phyloP scores from a whole-genome alignment of 2,329 filamentous ascomycete genomes.

The Alternaria incomplexa region DNA sequence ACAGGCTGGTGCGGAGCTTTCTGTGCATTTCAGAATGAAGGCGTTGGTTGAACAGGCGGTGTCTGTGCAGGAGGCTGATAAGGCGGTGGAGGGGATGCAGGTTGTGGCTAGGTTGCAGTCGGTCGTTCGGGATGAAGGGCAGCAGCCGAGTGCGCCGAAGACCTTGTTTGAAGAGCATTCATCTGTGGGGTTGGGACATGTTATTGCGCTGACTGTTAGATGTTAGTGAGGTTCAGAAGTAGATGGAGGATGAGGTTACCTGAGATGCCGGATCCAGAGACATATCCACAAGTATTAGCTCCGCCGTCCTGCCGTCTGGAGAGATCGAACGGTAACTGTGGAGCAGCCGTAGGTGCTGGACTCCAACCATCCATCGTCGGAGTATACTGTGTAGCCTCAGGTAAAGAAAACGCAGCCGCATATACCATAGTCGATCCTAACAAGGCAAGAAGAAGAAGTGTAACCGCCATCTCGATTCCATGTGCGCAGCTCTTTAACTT shows the following conservation, averaged over 20 bases:
- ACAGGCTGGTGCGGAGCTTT: slow-evolving; percentile 27
- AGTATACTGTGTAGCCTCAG: slow-evolving; percentile 35
- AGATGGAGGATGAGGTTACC: slow-evolving; percentile 21
- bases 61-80: slow-evolving; percentile 37
- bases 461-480: slow-evolving; percentile 33
- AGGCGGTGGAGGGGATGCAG: slow-evolving; percentile 34
- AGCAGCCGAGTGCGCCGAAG: slow-evolving; percentile 44
- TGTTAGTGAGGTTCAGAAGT: neutral
- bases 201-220: slow-evolving; percentile 34
- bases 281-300: slow-evolving; percentile 39
- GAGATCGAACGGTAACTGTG: slow-evolving; percentile 30
- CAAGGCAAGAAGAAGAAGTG: slow-evolving; percentile 31
- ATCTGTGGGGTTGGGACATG: slow-evolving; percentile 30
- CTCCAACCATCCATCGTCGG: slow-evolving; percentile 36
- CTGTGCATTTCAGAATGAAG: slow-evolving; percentile 40
- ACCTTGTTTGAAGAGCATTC: slow-evolving; percentile 44
- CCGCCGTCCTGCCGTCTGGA: slow-evolving; percentile 30
- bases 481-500: slow-evolving; percentile 4
- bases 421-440: slow-evolving; percentile 33
- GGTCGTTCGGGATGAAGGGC: slow-evolving; percentile 25
- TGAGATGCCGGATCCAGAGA: slow-evolving; percentile 25
- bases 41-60: slow-evolving; percentile 29
- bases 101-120: slow-evolving; percentile 39
- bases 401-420: slow-evolving; percentile 36
- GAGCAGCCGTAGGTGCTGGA: slow-evolving; percentile 39